A percentile compares a stretch with the other conserved stretches of the same genome.
Evolutionary conservation across 768 basidiomycete genomes (phyloP).

Genomic region (Nidularia sp.): DNA sequence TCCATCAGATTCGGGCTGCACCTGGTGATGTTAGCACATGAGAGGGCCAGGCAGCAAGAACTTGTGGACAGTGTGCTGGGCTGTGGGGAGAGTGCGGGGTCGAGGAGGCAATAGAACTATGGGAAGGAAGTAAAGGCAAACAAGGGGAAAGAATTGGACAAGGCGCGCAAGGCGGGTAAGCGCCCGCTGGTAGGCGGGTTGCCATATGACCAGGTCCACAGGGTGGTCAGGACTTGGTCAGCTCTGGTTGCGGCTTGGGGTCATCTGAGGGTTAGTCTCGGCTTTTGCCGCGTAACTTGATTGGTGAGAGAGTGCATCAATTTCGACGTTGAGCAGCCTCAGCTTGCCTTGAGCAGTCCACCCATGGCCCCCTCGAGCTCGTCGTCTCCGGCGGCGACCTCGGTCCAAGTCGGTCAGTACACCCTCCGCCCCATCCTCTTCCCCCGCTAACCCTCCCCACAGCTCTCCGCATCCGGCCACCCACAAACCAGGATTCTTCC

Average conservation of each 20-base stretch:
- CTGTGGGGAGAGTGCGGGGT: too few relatives aligned
- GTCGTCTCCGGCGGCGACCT: slow-evolving; percentile 72
- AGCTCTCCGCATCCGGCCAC: slow-evolving; percentile 90
- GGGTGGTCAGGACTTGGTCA: too few relatives aligned
- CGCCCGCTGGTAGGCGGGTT: too few relatives aligned
- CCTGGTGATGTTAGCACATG: too few relatives aligned
- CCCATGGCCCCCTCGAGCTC: slow-evolving; percentile 75
- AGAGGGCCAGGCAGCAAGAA: too few relatives aligned
- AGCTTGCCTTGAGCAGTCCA: slow-evolving; percentile 17
- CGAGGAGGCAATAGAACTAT: too few relatives aligned
- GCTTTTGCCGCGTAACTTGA: slow-evolving; percentile 29
- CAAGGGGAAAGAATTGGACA: too few relatives aligned
- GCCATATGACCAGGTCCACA: too few relatives aligned
- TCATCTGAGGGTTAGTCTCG: slow-evolving; percentile 21
- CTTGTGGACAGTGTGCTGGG: too few relatives aligned
- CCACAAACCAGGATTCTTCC: slow-evolving; percentile 75
- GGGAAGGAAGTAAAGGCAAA: too few relatives aligned
- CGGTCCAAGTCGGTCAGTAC: slow-evolving; percentile 89
- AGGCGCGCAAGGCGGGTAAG: too few relatives aligned
- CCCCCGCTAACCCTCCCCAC: slow-evolving; percentile 11
- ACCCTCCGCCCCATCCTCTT: neutral
- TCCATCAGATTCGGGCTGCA: too few relatives aligned
- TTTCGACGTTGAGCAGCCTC: slow-evolving; percentile 19
- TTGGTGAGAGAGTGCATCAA: slow-evolving; percentile 20
- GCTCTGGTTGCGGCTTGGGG: neutral